phyloP scores from a whole-genome alignment of 805 yeast genomes.

The Candida stauntonica region DNA sequence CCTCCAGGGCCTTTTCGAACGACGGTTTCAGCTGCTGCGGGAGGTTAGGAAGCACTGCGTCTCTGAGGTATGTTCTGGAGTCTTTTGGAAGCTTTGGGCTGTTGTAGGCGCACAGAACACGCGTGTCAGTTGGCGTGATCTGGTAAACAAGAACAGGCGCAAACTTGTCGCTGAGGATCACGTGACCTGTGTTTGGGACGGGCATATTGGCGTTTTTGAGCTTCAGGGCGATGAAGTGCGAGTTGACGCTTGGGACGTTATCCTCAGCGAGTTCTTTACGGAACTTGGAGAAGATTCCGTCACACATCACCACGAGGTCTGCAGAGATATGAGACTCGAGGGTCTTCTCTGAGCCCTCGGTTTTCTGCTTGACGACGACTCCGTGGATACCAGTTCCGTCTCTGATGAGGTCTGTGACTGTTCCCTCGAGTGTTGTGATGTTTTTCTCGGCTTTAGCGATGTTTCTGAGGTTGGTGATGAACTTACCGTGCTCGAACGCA shows the following conservation, averaged over 20 bases:
- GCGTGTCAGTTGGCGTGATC: conserved; percentile 74
- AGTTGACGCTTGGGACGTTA: conserved; percentile 63
- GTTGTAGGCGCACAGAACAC: conserved; percentile 86
- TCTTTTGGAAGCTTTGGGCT: conserved; percentile 71
- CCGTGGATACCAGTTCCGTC: conserved; percentile 65
- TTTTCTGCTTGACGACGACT: conserved; percentile 53
- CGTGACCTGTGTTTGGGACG: conserved; percentile 78
- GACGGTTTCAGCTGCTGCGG: conserved; percentile 66
- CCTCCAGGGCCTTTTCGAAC: conserved; percentile 57
- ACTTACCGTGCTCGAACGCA: conserved; percentile 90
- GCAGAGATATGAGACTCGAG: conserved; percentile 42
- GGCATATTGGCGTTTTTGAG: conserved; percentile 75
- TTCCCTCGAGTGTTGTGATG: conserved; percentile 77
- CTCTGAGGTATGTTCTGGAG: conserved; percentile 52
- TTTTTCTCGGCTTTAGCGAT: conserved; percentile 69
- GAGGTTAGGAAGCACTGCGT: conserved; percentile 59
- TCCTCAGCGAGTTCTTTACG: conserved; percentile 65
- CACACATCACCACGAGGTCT: conserved; percentile 73
- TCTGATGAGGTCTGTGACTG: conserved; percentile 62
- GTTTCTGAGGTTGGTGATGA: conserved; percentile 67
- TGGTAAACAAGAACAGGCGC: conserved; percentile 90
- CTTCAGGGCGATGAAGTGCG: conserved; percentile 84
- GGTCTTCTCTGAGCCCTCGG: conserved; percentile 32
- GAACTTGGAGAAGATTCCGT: conserved; percentile 92
- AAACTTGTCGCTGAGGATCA: conserved; percentile 69